Evolutionary conservation across 495 filamentous ascomycete species (phyloP), one percentile per base, ranked within the genome.

Genomic region (Penicillium subrubescens): DNA sequence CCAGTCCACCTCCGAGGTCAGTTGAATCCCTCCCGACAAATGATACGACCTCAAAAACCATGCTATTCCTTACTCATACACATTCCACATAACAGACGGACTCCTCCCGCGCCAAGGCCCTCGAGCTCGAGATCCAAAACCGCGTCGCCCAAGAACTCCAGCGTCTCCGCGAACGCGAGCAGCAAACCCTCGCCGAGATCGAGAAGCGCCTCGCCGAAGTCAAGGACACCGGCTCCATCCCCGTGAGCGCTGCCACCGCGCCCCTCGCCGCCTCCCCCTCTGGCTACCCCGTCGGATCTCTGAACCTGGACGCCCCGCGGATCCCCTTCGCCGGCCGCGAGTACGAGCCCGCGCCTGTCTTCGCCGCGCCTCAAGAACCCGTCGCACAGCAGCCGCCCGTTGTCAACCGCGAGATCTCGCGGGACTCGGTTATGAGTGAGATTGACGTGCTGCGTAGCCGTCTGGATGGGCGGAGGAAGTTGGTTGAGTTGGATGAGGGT

Each of bases 121-220:
- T 92, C 73, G 95, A 99, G 77, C 88, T 96, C 63, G 88, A 92
- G 66, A 90, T 97, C 73, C 93, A 97, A 81, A 79, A 84, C 67
- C 96, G 96, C 78, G 92, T 98, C 64, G 84, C 88, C 69, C 79
- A 87, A 66, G 96, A 98, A 77, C 89, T 99, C 55, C 83, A 89
- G 67, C 88, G 88, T 56, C 87, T 97, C 59, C 83, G 82, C 67
- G 83, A 87, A 31, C 86, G 90, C 60, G 83, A 88, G 69, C 81
- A 84, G 57, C 73, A 83, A 64, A 84, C 85, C 63, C 81, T 87
- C 61, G 73, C 80, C 71, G 73, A 82, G 65, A 79, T 81, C 70
- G 80, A 85, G 57, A 90, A 87, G 76, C 78, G 86, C 57, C 83
- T 87, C 23, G 71, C 79, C 19, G 75, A 78, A 61, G 69, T 74